phyloP scores from a whole-genome alignment of 139 green algal species.

The Chlorella sorokiniana region DNA sequence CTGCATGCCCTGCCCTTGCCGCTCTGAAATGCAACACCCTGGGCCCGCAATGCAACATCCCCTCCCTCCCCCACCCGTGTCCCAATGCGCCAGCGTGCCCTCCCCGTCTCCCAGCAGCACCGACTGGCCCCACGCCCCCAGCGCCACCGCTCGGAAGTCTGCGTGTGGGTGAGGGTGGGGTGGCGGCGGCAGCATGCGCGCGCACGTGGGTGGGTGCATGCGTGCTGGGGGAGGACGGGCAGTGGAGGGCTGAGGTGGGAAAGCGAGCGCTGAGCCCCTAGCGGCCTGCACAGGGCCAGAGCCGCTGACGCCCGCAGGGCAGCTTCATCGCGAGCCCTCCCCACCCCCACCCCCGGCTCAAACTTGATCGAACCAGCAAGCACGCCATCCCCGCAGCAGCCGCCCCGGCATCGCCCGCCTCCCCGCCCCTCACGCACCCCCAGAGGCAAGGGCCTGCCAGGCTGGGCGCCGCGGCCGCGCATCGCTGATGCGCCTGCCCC shows the following conservation, averaged over 20 bases:
- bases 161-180: not conserved
- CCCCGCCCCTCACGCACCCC: not conserved
- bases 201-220: not conserved
- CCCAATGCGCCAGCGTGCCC: constrained; percentile 74
- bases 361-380: too few relatives aligned
- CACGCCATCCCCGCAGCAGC: not conserved
- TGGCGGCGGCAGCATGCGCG: not conserved
- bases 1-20: too few relatives aligned
- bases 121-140: constrained; percentile 56
- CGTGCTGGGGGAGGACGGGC: not conserved
- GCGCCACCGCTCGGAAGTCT: constrained; percentile 60
- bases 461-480: constrained; percentile 58
- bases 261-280: not conserved
- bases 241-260: not conserved
- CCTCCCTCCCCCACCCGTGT: constrained; percentile 39
- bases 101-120: constrained; percentile 73
- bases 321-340: too few relatives aligned
- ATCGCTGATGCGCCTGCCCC: constrained; percentile 61
- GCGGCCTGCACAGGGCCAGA: not conserved
- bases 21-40: too few relatives aligned
- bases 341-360: too few relatives aligned
- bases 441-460: constrained; percentile 43
- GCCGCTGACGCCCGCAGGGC: too few relatives aligned
- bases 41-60: not conserved
- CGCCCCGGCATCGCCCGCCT: not conserved